Evolutionary conservation across 1,284 basidiomycete genomes (phyloP).

Genomic region (Macrocystidia cucumis): DNA sequence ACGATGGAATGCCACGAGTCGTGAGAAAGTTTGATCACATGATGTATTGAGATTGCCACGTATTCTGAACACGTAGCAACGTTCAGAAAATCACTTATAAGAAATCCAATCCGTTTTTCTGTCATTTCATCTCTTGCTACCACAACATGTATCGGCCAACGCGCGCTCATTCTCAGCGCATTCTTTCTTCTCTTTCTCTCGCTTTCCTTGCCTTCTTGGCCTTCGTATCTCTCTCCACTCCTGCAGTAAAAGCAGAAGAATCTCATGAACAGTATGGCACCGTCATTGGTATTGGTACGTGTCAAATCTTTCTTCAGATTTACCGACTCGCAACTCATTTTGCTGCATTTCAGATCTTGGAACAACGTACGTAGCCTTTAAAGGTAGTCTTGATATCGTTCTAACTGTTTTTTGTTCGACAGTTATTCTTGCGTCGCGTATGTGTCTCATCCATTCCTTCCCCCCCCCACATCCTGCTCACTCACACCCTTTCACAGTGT

Average conservation of each 20-base stretch:
- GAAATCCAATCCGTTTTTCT: conserved; percentile 11
- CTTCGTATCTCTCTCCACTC: conserved; percentile 54
- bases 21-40: too few species aligned
- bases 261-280: conserved; percentile 70
- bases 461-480: conserved; percentile 4
- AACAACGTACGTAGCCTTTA: conserved; percentile 48
- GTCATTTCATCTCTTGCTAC: conserved; percentile 33
- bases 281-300: conserved; percentile 91
- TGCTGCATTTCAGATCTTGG: conserved; percentile 63
- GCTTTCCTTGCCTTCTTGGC: conserved; percentile 59
- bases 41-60: too few species aligned
- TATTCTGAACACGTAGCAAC: too few species aligned
- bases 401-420: conserved; percentile 17
- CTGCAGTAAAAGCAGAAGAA: conserved; percentile 51
- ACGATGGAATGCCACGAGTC: too few species aligned
- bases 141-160: conserved; percentile 41
- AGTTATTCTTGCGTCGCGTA: conserved; percentile 77
- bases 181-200: conserved; percentile 60
- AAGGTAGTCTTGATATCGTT: conserved; percentile 2
- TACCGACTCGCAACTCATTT: background rate
- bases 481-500: conserved; percentile 48
- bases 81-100: too few species aligned
- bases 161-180: conserved; percentile 48
- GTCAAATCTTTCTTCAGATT: background rate
- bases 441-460: conserved; percentile 13